Conservation (phyloP, 257 asterid genomes). For the Solanum infundibuliforme region DNA sequence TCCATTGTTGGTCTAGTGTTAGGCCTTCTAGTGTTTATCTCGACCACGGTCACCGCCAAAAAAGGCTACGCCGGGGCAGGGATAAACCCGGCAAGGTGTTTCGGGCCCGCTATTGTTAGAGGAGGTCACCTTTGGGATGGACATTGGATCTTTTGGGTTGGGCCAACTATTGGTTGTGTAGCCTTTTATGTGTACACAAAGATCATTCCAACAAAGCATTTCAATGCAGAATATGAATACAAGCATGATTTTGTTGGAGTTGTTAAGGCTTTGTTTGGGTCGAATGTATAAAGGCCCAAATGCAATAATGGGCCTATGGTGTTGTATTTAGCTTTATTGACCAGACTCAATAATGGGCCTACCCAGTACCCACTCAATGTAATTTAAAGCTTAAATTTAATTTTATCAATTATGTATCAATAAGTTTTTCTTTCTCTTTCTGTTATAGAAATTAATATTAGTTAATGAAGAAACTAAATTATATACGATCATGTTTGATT, state of each 20-base stretch:
- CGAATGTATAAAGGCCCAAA: too few species aligned
- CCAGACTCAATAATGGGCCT: neutral
- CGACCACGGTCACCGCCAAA: slow-evolving; percentile 39
- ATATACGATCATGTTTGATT: too few species aligned
- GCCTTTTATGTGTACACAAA: slow-evolving; percentile 52
- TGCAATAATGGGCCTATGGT: neutral
- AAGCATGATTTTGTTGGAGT: too few species aligned
- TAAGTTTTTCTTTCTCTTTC: neutral
- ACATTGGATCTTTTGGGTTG: slow-evolving; percentile 81
- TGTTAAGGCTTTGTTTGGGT: too few species aligned
- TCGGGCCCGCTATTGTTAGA: slow-evolving; percentile 60
- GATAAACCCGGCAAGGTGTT: slow-evolving; percentile 68
- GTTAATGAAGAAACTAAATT: neutral
- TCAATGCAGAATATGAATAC: neutral
- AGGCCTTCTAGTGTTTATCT: slow-evolving; percentile 52
- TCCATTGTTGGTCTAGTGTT: slow-evolving; percentile 43
- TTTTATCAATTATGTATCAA: neutral
- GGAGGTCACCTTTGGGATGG: slow-evolving; percentile 77
- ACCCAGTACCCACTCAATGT: neutral
- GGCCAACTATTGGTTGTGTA: slow-evolving; percentile 44
- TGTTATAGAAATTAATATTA: neutral
- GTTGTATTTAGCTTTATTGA: neutral
- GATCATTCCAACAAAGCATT: slow-evolving; percentile 58
- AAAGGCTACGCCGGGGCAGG: slow-evolving; percentile 71
- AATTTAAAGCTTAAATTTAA: too few species aligned